Evolutionary conservation across 164 flowering plant genomes (phyloP).

Genomic region (Magnolia officinalis): DNA sequence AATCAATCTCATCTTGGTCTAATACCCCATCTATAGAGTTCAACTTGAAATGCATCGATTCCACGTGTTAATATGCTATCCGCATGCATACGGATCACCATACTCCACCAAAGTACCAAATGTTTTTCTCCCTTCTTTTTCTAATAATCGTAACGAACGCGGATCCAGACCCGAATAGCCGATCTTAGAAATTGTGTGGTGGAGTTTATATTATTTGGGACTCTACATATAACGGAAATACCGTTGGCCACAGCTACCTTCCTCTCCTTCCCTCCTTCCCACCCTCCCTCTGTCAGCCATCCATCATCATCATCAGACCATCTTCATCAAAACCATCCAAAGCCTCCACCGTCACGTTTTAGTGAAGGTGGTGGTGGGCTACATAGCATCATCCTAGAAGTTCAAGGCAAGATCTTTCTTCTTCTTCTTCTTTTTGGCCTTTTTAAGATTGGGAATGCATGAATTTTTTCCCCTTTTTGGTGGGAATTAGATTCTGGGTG

Average conservation of each 20-base stretch:
- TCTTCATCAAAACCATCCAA: neutral
- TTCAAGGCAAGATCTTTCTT: neutral
- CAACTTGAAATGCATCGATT: no score
- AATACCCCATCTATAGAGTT: no score
- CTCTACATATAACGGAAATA: slow-evolving; percentile 28
- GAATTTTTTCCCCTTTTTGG: neutral
- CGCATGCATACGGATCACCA: no score
- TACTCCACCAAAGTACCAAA: no score
- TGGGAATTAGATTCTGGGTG: neutral
- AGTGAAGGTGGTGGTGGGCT: neutral
- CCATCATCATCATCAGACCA: neutral
- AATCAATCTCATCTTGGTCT: no score
- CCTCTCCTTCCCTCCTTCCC: neutral
- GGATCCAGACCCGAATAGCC: no score
- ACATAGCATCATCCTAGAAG: neutral
- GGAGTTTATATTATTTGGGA: slow-evolving; percentile 1
- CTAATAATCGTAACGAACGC: no score
- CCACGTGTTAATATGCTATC: no score
- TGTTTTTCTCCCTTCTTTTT: no score
- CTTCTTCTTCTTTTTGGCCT: neutral
- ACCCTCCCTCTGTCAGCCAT: neutral
- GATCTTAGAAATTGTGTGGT: no score
- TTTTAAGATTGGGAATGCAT: neutral
- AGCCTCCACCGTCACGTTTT: neutral
- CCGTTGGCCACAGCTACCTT: slow-evolving; percentile 8